These are phyloP conservation scores for Sclerotinia spermophila DNA, from an alignment of 2,329 filamentous ascomycete genomes.

Conservation along the genomic window DNA sequence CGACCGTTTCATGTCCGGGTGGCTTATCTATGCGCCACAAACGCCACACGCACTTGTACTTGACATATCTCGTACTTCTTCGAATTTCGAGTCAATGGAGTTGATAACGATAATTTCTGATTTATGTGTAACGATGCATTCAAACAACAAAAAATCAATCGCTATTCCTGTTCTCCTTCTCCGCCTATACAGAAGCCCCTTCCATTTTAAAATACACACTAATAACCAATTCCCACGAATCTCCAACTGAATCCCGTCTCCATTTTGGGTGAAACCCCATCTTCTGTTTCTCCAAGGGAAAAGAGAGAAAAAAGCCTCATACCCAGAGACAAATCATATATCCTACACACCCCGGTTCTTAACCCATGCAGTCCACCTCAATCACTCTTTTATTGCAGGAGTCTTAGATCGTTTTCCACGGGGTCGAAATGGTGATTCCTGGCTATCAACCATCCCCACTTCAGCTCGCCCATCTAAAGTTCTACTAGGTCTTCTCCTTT, in stretches of 20 bases:
- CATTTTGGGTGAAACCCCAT: neutral
- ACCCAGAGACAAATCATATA: neutral
- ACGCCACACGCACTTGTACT: neutral
- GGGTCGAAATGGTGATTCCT: neutral
- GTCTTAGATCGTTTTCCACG: neutral
- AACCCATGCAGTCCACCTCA: neutral
- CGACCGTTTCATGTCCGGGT: constrained; percentile 1
- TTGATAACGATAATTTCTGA: neutral
- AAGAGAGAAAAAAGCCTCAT: neutral
- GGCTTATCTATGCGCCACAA: neutral
- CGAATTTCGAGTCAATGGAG: neutral
- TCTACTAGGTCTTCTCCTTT: neutral
- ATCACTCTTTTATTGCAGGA: neutral
- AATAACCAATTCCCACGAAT: neutral
- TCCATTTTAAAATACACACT: neutral
- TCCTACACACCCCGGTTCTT: neutral
- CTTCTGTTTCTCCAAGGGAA: neutral
- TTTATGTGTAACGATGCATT: neutral
- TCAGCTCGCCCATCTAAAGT: neutral
- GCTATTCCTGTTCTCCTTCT: constrained; percentile 7
- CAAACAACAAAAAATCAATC: neutral
- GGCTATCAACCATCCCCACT: neutral
- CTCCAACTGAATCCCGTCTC: neutral
- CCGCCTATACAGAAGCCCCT: neutral
- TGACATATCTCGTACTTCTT: neutral